Conservation (phyloP, 306 rosid species). For the Luffa aegyptiaca region DNA sequence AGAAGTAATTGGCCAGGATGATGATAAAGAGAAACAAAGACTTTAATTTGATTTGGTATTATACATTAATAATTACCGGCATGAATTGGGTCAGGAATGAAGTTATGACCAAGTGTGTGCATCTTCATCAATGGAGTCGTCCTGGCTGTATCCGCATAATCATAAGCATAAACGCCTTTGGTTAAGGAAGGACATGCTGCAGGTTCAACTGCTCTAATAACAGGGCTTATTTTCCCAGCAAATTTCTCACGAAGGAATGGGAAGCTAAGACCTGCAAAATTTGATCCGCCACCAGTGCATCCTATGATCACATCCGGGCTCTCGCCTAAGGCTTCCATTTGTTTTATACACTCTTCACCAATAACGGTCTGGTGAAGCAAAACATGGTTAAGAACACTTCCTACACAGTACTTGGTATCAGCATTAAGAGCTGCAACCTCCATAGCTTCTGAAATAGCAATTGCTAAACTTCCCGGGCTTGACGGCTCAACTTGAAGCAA, state of each 20-base stretch:
- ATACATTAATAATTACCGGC: constrained; percentile 32
- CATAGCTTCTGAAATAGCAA: constrained; percentile 95
- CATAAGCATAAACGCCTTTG: constrained; percentile 67
- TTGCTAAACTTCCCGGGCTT: constrained; percentile 89
- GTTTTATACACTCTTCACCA: constrained; percentile 85
- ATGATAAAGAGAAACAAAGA: neutral
- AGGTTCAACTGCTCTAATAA: constrained; percentile 91
- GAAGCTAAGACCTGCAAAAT: constrained; percentile 87
- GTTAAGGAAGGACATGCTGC: constrained; percentile 87
- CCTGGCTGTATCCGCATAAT: constrained; percentile 85
- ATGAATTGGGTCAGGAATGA: constrained; percentile 92
- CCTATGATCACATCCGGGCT: constrained; percentile 86
- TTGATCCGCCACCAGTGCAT: constrained; percentile 93
- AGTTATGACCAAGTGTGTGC: constrained; percentile 92
- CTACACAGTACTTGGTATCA: constrained; percentile 80
- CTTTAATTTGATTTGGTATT: neutral
- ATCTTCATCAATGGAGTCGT: constrained; percentile 95
- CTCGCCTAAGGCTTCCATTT: constrained; percentile 90
- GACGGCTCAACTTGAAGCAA: constrained; percentile 59
- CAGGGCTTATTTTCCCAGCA: constrained; percentile 57
- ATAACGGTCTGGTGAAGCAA: constrained; percentile 85
- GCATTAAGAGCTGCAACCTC: constrained; percentile 67
- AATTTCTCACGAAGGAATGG: constrained; percentile 85
- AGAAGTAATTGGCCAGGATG: neutral
- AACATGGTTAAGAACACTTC: constrained; percentile 92